Evolutionary conservation across 2,329 filamentous ascomycete species (phyloP).

Genomic region (Coniochaeta prunicola): DNA sequence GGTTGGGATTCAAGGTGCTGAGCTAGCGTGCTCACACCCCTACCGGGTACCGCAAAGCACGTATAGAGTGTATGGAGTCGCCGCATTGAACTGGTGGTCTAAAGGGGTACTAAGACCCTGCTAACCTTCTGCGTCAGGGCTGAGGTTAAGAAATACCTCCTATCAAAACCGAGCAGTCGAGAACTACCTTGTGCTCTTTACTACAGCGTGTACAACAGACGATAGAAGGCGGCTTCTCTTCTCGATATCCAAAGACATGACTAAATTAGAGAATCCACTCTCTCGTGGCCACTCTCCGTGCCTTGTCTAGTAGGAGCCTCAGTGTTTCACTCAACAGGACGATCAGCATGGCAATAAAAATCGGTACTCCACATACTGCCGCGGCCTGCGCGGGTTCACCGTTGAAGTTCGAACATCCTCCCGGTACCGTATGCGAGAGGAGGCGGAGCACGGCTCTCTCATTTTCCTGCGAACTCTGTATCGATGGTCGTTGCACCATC

Average conservation of each 20-base stretch:
- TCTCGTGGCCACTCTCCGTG: background rate
- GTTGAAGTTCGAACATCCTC: background rate
- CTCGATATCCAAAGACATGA: background rate
- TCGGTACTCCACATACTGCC: background rate
- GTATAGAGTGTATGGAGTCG: background rate
- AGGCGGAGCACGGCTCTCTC: background rate
- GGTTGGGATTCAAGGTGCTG: background rate
- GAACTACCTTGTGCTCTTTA: no score
- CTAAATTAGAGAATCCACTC: background rate
- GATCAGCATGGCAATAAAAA: background rate
- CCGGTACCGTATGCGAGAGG: background rate
- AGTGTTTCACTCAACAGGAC: background rate
- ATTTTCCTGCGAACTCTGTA: background rate
- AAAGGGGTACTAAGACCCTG: background rate
- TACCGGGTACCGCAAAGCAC: background rate
- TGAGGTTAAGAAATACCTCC: background rate
- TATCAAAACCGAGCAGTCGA: no score
- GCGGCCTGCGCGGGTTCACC: background rate
- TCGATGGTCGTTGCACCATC: background rate
- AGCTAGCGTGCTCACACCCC: background rate
- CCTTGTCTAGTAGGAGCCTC: background rate
- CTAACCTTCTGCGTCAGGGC: background rate
- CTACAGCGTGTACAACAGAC: background rate
- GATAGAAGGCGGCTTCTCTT: background rate
- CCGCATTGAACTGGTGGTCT: background rate